Evolutionary conservation across 2,329 filamentous ascomycete genomes (phyloP).

Genomic region (Sporothrix mexicana): DNA sequence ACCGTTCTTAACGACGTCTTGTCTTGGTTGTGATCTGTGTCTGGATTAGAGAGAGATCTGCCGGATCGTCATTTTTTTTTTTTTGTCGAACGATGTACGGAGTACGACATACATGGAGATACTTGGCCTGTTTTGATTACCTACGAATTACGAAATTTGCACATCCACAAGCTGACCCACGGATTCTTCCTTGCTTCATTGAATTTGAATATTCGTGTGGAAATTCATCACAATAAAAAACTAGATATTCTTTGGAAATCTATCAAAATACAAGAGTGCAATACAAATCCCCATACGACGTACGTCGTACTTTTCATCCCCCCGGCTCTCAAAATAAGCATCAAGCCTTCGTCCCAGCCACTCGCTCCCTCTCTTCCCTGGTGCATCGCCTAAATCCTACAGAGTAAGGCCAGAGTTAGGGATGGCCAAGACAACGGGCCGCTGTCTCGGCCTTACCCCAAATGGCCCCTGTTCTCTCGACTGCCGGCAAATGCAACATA

Average conservation of each 20-base stretch:
- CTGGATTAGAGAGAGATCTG: neutral
- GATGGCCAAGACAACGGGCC: slow-evolving; percentile 23
- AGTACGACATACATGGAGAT: neutral
- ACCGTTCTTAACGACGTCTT: neutral
- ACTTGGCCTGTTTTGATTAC: neutral
- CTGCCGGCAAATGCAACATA: slow-evolving; percentile 1
- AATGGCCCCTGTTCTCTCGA: neutral
- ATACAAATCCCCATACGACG: neutral
- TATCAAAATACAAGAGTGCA: no score
- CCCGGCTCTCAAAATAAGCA: neutral
- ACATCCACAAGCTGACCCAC: no score
- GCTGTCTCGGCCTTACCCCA: slow-evolving; percentile 9
- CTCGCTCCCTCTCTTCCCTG: neutral
- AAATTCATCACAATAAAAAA: no score
- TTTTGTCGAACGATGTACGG: no score
- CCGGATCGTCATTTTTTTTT: neutral
- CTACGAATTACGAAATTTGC: neutral
- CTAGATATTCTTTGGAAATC: no score
- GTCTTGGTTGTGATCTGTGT: neutral
- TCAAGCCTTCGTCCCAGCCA: neutral
- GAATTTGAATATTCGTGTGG: no score
- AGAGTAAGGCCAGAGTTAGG: neutral
- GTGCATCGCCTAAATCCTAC: neutral
- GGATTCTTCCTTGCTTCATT: no score
- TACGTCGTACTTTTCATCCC: neutral